Conservation (phyloP, 2,329 filamentous ascomycete genomes). For the Thelonectria rubi region DNA sequence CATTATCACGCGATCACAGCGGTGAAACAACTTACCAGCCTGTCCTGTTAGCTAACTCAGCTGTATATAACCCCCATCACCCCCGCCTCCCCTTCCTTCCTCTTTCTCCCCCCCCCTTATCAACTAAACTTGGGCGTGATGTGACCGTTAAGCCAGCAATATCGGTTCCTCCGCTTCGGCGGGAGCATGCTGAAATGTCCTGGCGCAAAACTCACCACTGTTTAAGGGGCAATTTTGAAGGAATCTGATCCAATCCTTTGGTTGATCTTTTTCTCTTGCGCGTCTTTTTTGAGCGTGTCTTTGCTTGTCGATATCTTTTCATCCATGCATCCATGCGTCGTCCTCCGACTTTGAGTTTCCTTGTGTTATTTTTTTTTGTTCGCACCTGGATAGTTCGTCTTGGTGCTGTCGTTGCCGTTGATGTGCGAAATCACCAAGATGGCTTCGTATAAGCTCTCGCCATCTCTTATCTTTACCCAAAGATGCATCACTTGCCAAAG, state of each 20-base stretch:
- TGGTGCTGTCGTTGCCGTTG: no score
- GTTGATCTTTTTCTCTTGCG: conserved; percentile 48
- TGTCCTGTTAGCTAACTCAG: no score
- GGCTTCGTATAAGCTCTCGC: no score
- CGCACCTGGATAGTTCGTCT: not conserved
- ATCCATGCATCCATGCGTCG: not conserved
- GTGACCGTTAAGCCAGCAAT: conserved; percentile 66
- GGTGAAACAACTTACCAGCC: no score
- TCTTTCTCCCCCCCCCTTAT: conserved; percentile 63
- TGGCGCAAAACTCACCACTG: conserved; percentile 70
- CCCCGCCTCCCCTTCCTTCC: conserved; percentile 40
- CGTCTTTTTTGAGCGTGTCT: conserved; percentile 36
- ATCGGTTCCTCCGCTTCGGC: conserved; percentile 62
- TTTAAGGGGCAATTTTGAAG: conserved; percentile 69
- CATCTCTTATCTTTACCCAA: no score
- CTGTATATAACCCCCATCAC: conserved; percentile 12
- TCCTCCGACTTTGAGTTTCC: not conserved
- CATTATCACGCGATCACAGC: no score
- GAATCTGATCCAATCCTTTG: conserved; percentile 66
- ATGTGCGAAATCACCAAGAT: no score
- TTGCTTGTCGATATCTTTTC: not conserved
- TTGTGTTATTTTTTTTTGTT: not conserved
- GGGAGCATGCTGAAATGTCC: conserved; percentile 72
- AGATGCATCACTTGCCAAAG: no score
- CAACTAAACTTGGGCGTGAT: conserved; percentile 84